Evolutionary conservation across 768 basidiomycete species (phyloP).

Genomic region (Trametes cubensis): DNA sequence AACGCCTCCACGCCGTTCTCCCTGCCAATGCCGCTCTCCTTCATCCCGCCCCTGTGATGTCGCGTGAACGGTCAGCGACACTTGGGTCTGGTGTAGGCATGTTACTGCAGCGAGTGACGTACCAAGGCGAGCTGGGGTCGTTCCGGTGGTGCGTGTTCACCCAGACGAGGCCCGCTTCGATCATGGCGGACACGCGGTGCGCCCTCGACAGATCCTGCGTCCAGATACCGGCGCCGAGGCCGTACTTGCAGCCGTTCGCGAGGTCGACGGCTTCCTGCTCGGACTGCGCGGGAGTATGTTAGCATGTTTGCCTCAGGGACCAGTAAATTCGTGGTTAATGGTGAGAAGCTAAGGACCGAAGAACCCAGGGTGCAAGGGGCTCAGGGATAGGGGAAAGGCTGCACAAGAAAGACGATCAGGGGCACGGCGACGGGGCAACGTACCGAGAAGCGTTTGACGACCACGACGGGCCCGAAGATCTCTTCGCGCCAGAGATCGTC

Average conservation of each 20-base stretch:
- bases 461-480: conserved; percentile 84
- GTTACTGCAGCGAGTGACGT: conserved; percentile 25
- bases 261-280: conserved; percentile 67
- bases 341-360: too few species aligned
- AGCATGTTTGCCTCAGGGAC: background rate
- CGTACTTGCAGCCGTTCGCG: conserved; percentile 80
- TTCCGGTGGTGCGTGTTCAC: conserved; percentile 89
- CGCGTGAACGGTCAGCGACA: background rate
- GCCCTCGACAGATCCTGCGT: conserved; percentile 73
- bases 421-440: conserved; percentile 20
- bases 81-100: too few species aligned
- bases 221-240: conserved; percentile 82
- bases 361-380: too few species aligned
- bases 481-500: conserved; percentile 82
- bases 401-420: too few species aligned
- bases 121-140: conserved; percentile 90
- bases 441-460: conserved; percentile 58
- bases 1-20: conserved; percentile 86
- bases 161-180: conserved; percentile 83
- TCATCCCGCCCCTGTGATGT: conserved; percentile 77
- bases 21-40: conserved; percentile 83
- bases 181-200: conserved; percentile 68
- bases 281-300: conserved; percentile 40
- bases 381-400: too few species aligned
- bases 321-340: too few species aligned